A percentile compares a stretch with the other conserved stretches of the same genome.
These are phyloP conservation scores for Cryptococcus depauperatus DNA, from an alignment of 1,284 basidiomycete species.

Conservation along the genomic window DNA sequence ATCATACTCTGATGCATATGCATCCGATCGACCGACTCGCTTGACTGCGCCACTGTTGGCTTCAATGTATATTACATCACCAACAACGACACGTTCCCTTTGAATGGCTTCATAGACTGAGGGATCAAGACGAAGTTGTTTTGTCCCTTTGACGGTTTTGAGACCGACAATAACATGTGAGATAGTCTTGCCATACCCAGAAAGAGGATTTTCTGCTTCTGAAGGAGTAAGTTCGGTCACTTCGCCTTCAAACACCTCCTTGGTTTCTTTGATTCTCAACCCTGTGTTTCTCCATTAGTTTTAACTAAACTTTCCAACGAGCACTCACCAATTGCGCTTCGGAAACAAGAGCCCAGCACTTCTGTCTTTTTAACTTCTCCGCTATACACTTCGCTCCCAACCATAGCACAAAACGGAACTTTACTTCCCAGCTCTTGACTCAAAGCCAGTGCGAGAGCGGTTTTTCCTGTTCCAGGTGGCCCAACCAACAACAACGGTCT, in stretches of 20 bases:
- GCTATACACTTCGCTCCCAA: conserved; percentile 93
- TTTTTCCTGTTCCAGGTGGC: conserved; percentile 50
- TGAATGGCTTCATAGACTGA: conserved; percentile 94
- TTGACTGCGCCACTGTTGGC: conserved; percentile 92
- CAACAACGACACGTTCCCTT: conserved; percentile 94
- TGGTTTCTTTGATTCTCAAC: conserved; percentile 93
- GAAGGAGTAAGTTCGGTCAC: conserved; percentile 94
- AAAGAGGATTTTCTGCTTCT: conserved; percentile 88
- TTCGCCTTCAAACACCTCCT: conserved; percentile 98
- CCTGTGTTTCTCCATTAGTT: conserved; percentile 54
- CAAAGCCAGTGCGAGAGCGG: conserved; percentile 85
- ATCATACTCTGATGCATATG: conserved; percentile 97
- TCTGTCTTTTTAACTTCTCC: conserved; percentile 99
- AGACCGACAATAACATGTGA: conserved; percentile 93
- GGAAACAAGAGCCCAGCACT: conserved; percentile 90
- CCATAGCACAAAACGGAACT: conserved; percentile 98
- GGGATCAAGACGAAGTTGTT: conserved; percentile 89
- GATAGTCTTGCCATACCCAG: conserved; percentile 97
- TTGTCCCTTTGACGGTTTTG: conserved; percentile 97
- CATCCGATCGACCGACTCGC: conserved; percentile 94
- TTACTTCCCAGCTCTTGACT: conserved; percentile 90
- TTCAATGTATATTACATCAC: conserved; percentile 96
- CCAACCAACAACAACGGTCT: conserved; percentile 44
- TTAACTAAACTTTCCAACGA: conserved; percentile 5
- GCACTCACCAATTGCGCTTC: conserved; percentile 82